Evolutionary conservation across 2,329 filamentous ascomycete species (phyloP).

Genomic region (Blastomyces silverae): DNA sequence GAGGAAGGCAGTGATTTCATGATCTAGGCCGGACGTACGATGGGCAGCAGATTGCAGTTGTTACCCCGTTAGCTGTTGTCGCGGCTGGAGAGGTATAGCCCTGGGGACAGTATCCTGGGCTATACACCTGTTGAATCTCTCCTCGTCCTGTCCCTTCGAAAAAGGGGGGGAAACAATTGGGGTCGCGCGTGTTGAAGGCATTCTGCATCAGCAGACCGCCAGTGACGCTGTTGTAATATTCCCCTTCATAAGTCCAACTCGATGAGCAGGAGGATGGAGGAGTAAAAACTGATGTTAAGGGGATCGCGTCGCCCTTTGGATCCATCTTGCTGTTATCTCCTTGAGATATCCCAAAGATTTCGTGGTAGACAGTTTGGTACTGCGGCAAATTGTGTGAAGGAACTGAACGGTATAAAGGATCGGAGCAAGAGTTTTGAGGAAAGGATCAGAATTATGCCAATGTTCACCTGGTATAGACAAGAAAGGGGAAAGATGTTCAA

Average conservation of each 20-base stretch:
- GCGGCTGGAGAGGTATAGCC: not conserved
- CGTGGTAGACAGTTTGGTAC: not conserved
- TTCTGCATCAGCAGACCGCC: not conserved
- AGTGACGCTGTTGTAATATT: not conserved
- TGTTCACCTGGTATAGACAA: not conserved
- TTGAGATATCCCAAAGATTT: not conserved
- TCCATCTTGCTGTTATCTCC: not conserved
- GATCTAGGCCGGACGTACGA: not conserved
- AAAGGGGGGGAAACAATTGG: not conserved
- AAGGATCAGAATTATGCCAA: not conserved
- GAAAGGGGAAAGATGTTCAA: not conserved
- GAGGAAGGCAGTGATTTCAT: not conserved
- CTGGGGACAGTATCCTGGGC: not conserved
- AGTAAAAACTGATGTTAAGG: not conserved
- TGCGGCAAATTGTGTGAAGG: not conserved
- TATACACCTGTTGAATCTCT: not conserved
- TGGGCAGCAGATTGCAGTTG: conserved; percentile 2
- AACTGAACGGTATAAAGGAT: not conserved
- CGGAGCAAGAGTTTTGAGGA: not conserved
- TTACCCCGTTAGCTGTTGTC: not conserved
- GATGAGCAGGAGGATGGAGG: not conserved
- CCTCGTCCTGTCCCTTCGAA: not conserved
- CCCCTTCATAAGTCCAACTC: not conserved
- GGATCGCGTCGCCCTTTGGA: not conserved
- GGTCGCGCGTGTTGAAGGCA: not conserved